These are phyloP conservation scores for Globisporangium irregulare DNA, from an alignment of 352 stramenopile genomes.

Conservation along the genomic window DNA sequence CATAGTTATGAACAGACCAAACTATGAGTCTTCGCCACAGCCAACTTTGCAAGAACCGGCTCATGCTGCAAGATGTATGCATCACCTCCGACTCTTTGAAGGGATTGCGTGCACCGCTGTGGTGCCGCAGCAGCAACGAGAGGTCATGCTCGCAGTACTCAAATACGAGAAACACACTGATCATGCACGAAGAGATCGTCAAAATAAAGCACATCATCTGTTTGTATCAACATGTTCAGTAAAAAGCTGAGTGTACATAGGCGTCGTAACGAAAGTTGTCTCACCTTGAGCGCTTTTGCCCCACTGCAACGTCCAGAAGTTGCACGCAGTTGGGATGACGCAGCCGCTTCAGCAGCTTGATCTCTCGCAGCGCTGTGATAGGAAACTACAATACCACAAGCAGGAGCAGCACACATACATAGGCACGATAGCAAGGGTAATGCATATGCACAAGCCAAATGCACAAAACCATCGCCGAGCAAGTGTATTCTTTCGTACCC, in stretches of 20 bases:
- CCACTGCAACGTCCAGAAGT: slow-evolving; percentile 70
- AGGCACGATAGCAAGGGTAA: background rate
- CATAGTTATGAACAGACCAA: background rate
- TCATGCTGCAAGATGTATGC: background rate
- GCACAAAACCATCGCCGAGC: background rate
- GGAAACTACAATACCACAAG: slow-evolving; percentile 41
- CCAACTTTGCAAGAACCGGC: background rate
- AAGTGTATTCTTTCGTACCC: slow-evolving; percentile 40
- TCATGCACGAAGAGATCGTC: slow-evolving; percentile 1
- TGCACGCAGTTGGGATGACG: slow-evolving; percentile 70
- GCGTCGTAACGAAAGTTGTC: background rate
- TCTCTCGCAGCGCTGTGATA: slow-evolving; percentile 74
- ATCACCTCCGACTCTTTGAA: slow-evolving; percentile 75
- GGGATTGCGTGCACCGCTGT: slow-evolving; percentile 51
- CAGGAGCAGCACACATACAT: background rate
- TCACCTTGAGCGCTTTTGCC: slow-evolving; percentile 59
- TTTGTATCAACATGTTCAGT: background rate
- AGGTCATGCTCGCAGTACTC: slow-evolving; percentile 90
- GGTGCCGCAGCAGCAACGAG: slow-evolving; percentile 50
- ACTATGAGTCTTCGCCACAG: background rate
- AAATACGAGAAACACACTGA: slow-evolving; percentile 88
- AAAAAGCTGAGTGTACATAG: background rate
- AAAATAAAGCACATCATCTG: background rate
- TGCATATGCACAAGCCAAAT: background rate
- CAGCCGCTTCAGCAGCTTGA: slow-evolving; percentile 69